These are phyloP conservation scores for Cephaloascus albidus DNA, from an alignment of 805 yeast species.

Conservation along the genomic window DNA sequence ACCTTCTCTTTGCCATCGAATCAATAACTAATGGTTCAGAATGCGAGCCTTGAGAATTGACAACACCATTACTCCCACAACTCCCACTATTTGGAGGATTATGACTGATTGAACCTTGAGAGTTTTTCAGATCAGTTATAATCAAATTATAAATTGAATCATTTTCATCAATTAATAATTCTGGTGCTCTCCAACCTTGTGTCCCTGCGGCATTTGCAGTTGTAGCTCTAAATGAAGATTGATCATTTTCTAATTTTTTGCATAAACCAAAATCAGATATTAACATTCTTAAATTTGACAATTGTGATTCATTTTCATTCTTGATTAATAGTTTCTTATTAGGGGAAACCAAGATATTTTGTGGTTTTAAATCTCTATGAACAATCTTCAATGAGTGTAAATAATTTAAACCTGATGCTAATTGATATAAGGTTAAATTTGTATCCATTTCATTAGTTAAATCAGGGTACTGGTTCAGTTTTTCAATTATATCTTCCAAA, in stretches of 20 bases:
- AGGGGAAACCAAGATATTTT: conserved; percentile 78
- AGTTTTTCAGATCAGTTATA: conserved; percentile 4
- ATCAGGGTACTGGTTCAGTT: conserved; percentile 24
- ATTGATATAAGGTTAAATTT: conserved; percentile 55
- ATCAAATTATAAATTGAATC: conserved; percentile 17
- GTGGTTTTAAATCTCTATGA: conserved; percentile 92
- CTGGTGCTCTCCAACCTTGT: conserved; percentile 98
- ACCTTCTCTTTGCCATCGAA: conserved; percentile 39
- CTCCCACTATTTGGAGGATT: conserved; percentile 1
- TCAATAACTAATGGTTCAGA: conserved; percentile 26
- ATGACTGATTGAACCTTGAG: conserved; percentile 7
- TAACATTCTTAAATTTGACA: conserved; percentile 51
- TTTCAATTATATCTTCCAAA: conserved; percentile 74
- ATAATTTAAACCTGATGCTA: conserved; percentile 79
- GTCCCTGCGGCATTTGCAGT: conserved; percentile 94
- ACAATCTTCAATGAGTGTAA: conserved; percentile 85
- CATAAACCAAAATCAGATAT: conserved; percentile 96
- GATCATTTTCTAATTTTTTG: conserved; percentile 84
- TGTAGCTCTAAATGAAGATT: conserved; percentile 88
- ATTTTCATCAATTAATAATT: conserved; percentile 42
- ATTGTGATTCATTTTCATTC: conserved; percentile 1
- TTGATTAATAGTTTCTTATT: conserved; percentile 33
- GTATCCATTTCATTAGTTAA: conserved; percentile 35
- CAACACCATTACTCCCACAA: no score
- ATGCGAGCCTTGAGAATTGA: conserved; percentile 4